phyloP scores from a whole-genome alignment of 2,329 filamentous ascomycete genomes.

The Botrytis galanthina region DNA sequence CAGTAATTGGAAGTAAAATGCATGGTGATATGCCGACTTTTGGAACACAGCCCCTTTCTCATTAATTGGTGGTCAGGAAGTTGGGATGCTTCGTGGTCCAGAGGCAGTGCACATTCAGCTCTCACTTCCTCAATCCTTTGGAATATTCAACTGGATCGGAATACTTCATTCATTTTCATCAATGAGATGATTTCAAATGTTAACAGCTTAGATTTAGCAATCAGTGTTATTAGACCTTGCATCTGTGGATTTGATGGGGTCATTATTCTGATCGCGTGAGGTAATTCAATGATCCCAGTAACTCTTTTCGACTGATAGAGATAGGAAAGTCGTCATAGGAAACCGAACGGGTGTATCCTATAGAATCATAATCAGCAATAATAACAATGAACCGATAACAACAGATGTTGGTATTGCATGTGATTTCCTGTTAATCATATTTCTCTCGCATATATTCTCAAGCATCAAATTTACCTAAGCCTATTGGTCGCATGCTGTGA shows the following conservation, averaged over 20 bases:
- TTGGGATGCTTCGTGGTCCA: background rate
- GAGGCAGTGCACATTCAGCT: background rate
- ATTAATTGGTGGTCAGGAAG: background rate
- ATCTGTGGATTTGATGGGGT: background rate
- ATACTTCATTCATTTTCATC: background rate
- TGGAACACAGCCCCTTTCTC: background rate
- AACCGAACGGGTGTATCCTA: background rate
- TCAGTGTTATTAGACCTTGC: accelerated
- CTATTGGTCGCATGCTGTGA: background rate
- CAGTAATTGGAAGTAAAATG: background rate
- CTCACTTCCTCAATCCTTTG: background rate
- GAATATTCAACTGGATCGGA: background rate
- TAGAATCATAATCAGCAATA: background rate
- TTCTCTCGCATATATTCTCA: background rate
- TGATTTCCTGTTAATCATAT: background rate
- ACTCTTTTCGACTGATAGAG: background rate
- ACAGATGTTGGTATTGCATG: background rate
- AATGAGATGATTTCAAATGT: background rate
- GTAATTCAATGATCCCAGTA: background rate
- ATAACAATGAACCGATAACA: background rate
- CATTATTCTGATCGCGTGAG: background rate
- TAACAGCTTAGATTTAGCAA: background rate
- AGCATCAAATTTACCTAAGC: background rate
- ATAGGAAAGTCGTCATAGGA: background rate
- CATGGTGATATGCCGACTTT: background rate